Evolutionary conservation across 2,329 filamentous ascomycete species (phyloP).

Genomic region (Hymenoscyphus linearis): DNA sequence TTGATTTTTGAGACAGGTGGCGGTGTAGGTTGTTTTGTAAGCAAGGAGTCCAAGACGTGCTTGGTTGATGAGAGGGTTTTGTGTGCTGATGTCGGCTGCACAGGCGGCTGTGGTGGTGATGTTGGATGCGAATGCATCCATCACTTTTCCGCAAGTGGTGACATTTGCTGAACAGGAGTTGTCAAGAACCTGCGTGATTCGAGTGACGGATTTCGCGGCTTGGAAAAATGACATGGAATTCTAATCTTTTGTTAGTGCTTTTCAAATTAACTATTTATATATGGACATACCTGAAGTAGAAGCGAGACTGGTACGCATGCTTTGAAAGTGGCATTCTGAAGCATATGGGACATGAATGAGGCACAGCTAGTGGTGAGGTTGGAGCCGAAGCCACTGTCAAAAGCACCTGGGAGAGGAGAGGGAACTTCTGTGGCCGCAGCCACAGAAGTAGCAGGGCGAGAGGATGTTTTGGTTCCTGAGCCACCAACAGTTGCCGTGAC

Average conservation of each 20-base stretch:
- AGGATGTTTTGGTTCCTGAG: slow-evolving; percentile 6
- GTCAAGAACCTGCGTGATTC: slow-evolving; percentile 73
- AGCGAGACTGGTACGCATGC: slow-evolving; percentile 79
- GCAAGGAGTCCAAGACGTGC: slow-evolving; percentile 71
- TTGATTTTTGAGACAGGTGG: slow-evolving; percentile 70
- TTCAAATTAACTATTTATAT: background rate
- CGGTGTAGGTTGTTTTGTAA: slow-evolving; percentile 73
- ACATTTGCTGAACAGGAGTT: slow-evolving; percentile 67
- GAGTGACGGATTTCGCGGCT: slow-evolving; percentile 62
- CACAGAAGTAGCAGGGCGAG: slow-evolving; percentile 7
- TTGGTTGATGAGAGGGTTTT: slow-evolving; percentile 66
- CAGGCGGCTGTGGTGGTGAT: slow-evolving; percentile 62
- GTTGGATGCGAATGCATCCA: slow-evolving; percentile 59
- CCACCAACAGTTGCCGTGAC: slow-evolving; percentile 6
- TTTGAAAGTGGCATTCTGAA: slow-evolving; percentile 28
- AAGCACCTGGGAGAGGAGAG: slow-evolving; percentile 54
- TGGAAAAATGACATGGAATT: slow-evolving; percentile 83
- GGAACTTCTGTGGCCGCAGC: slow-evolving; percentile 20
- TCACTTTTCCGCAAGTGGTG: slow-evolving; percentile 57
- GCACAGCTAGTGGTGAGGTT: slow-evolving; percentile 48
- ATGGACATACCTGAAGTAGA: slow-evolving; percentile 64
- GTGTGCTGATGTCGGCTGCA: slow-evolving; percentile 59
- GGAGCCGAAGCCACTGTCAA: slow-evolving; percentile 58
- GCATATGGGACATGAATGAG: slow-evolving; percentile 28
- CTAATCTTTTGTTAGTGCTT: slow-evolving; percentile 37